These are phyloP conservation scores for Botrytis cinerea DNA, from an alignment of 2,329 filamentous ascomycete species.

Conservation along the genomic window DNA sequence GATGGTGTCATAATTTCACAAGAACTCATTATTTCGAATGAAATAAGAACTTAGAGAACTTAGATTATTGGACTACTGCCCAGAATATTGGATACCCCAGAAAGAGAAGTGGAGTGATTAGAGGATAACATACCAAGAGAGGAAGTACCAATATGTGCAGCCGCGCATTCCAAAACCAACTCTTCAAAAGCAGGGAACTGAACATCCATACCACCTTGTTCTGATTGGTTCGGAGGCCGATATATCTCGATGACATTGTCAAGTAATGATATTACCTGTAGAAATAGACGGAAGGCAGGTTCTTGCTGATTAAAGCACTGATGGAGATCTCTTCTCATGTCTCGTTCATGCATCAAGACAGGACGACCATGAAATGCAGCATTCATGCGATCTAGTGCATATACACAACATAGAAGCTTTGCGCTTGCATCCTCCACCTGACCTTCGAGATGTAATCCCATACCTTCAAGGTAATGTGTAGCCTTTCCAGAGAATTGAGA, in stretches of 20 bases:
- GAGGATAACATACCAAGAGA: conserved; percentile 27
- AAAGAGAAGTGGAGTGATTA: neutral
- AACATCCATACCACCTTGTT: conserved; percentile 29
- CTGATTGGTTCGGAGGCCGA: conserved; percentile 49
- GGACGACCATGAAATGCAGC: conserved; percentile 62
- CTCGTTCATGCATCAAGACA: conserved; percentile 60
- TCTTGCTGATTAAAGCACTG: conserved; percentile 53
- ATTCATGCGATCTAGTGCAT: conserved; percentile 62
- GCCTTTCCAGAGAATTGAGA: conserved; percentile 56
- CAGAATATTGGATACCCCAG: neutral
- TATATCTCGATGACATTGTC: conserved; percentile 63
- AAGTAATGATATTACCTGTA: conserved; percentile 56
- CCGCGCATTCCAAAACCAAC: conserved; percentile 32
- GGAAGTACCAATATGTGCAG: conserved; percentile 29
- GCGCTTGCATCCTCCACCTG: conserved; percentile 42
- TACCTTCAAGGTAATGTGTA: conserved; percentile 58
- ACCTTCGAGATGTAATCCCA: conserved; percentile 55
- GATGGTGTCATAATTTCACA: neutral
- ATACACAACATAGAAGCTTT: conserved; percentile 57
- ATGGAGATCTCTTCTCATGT: conserved; percentile 56
- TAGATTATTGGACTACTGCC: neutral
- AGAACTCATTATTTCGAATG: neutral
- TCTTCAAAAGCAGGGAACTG: conserved; percentile 41
- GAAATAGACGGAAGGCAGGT: conserved; percentile 58
- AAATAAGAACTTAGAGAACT: neutral